These are phyloP conservation scores for Penicillium longicatenatum DNA, from an alignment of 495 filamentous ascomycete species.

Conservation along the genomic window DNA sequence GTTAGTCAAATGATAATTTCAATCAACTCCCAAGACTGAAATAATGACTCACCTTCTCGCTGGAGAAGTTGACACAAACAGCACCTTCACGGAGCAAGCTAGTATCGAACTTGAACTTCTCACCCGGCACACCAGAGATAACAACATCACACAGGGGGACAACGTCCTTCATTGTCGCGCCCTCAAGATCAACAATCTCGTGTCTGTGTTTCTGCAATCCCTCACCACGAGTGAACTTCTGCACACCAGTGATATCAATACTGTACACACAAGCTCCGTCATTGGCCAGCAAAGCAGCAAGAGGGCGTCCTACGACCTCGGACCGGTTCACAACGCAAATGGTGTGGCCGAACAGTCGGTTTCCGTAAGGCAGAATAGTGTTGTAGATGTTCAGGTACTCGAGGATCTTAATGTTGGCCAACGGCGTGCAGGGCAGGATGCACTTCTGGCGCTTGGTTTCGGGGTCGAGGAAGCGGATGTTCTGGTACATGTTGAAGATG, in stretches of 20 bases:
- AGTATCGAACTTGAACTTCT: constrained; percentile 84
- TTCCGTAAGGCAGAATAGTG: constrained; percentile 90
- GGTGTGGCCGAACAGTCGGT: constrained; percentile 85
- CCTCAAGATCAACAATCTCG: constrained; percentile 77
- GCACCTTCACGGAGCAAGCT: constrained; percentile 81
- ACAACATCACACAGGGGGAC: constrained; percentile 89
- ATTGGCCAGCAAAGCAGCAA: constrained; percentile 94
- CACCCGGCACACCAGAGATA: constrained; percentile 87
- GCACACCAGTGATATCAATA: constrained; percentile 89
- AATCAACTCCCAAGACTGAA: background rate
- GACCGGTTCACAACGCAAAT: constrained; percentile 94
- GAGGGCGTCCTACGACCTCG: constrained; percentile 90
- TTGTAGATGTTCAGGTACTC: constrained; percentile 97
- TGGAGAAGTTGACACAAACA: constrained; percentile 97
- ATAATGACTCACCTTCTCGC: constrained; percentile 63
- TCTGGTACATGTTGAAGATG: constrained; percentile 99
- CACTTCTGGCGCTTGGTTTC: constrained; percentile 77
- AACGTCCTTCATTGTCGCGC: constrained; percentile 74
- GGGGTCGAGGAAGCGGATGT: constrained; percentile 87
- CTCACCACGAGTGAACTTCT: constrained; percentile 84
- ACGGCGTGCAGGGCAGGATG: constrained; percentile 91
- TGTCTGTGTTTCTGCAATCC: constrained; percentile 81
- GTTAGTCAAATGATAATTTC: background rate
- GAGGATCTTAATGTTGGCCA: constrained; percentile 94
- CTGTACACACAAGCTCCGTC: constrained; percentile 95